These are phyloP conservation scores for Penicillium psychrofluorescens DNA, from an alignment of 495 filamentous ascomycete species.

Conservation along the genomic window DNA sequence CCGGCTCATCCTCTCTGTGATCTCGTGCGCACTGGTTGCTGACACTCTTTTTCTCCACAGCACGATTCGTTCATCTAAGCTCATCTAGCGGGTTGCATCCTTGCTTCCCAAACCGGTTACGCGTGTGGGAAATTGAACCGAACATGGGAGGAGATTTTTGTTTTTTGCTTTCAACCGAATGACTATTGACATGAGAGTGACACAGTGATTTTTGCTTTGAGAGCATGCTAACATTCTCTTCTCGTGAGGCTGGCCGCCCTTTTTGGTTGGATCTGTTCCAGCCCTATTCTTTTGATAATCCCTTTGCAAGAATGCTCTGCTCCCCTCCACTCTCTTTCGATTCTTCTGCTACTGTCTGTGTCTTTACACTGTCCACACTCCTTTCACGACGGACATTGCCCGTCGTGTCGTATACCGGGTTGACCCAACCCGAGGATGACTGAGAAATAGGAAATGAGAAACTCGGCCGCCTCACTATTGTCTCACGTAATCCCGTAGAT, in stretches of 20 bases:
- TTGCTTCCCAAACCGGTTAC: conserved; percentile 16
- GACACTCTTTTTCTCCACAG: conserved; percentile 13
- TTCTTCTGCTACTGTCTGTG: conserved; percentile 9
- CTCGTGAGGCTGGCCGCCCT: conserved; percentile 40
- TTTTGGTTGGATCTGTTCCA: conserved; percentile 21
- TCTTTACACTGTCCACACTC: conserved; percentile 5
- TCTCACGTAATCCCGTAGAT: too few species aligned
- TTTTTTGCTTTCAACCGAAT: conserved; percentile 26
- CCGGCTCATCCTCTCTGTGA: conserved; percentile 9
- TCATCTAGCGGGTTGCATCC: conserved; percentile 27
- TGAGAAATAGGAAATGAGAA: conserved; percentile 31
- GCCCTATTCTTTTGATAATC: conserved; percentile 18
- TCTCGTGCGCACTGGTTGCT: conserved; percentile 6
- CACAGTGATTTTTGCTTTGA: conserved; percentile 14
- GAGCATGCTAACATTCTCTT: conserved; percentile 27
- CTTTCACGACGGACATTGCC: conserved; percentile 4
- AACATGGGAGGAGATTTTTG: conserved; percentile 1
- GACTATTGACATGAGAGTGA: conserved; percentile 6
- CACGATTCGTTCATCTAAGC: conserved; percentile 30
- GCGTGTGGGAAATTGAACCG: conserved; percentile 18
- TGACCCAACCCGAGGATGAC: conserved; percentile 13
- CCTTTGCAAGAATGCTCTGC: conserved; percentile 2
- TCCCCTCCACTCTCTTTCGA: conserved; percentile 6
- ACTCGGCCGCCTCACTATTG: conserved; percentile 42
- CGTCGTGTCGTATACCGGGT: conserved; percentile 3